Evolutionary conservation across 768 basidiomycete genomes (phyloP).

Genomic region (Nevesoporus exiguus): DNA sequence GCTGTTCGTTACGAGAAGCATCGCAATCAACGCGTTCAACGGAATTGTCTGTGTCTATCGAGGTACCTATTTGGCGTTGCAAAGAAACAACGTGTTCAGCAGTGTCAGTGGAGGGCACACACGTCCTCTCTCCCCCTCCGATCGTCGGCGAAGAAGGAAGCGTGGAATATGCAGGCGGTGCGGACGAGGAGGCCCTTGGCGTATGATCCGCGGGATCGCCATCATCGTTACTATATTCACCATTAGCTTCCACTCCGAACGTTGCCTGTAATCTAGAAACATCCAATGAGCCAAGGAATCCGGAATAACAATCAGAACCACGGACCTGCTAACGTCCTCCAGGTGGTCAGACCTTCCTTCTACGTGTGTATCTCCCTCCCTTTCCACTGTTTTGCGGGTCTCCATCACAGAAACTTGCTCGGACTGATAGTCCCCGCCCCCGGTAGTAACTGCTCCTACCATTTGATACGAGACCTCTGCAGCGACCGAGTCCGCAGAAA

Average conservation of each 20-base stretch:
- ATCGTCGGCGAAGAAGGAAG: background rate
- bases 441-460: background rate
- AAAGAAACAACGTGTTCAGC: background rate
- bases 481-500: too few relatives aligned
- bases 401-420: background rate
- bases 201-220: background rate
- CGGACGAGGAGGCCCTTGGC: background rate
- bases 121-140: background rate
- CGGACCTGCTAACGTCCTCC: background rate
- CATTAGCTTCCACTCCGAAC: background rate
- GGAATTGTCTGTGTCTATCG: background rate
- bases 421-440: background rate
- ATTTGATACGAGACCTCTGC: background rate
- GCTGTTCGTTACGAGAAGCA: background rate
- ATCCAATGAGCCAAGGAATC: background rate
- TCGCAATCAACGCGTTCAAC: background rate
- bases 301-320: background rate
- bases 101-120: background rate
- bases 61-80: background rate
- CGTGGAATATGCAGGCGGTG: background rate
- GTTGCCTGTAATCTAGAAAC: background rate
- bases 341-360: background rate
- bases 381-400: background rate
- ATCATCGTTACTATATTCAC: background rate
- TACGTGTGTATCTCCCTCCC: background rate